These are phyloP conservation scores for Podila horticola DNA, from an alignment of 192 early-diverging fungal species.

Conservation along the genomic window DNA sequence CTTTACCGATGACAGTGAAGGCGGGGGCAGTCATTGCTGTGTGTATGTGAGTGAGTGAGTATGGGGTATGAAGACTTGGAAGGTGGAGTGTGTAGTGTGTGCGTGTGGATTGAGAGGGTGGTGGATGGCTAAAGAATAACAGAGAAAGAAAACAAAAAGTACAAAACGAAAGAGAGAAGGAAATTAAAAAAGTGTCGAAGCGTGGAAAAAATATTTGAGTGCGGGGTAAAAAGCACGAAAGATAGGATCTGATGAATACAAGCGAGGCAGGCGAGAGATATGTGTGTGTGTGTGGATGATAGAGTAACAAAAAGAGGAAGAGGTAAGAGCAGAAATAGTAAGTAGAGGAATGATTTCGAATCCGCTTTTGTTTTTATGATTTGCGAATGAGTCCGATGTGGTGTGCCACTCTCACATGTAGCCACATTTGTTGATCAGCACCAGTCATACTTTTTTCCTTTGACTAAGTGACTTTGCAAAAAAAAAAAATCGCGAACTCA, in stretches of 20 bases:
- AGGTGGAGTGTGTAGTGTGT: background rate
- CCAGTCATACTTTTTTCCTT: conserved; percentile 1
- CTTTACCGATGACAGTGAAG: conserved; percentile 43
- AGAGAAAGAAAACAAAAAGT: conserved; percentile 4
- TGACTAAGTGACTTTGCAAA: background rate
- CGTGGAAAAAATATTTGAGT: conserved; percentile 1
- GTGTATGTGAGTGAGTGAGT: background rate
- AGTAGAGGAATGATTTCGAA: too few relatives aligned
- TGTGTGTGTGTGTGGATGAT: background rate
- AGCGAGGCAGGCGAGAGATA: background rate
- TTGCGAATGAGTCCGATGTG: too few relatives aligned
- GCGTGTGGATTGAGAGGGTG: background rate
- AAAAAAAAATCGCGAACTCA: background rate
- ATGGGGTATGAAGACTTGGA: background rate
- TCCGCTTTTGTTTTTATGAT: too few relatives aligned
- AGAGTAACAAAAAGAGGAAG: conserved; percentile 1
- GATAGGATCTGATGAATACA: background rate
- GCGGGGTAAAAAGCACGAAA: background rate
- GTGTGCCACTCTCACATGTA: too few relatives aligned
- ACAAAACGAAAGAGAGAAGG: background rate
- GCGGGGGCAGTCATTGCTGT: conserved; percentile 15
- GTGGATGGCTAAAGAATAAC: background rate
- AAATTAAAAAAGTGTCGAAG: background rate
- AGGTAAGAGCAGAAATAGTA: background rate
- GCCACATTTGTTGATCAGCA: too few relatives aligned